These are phyloP conservation scores for Ophiostoma himal-ulmi DNA, from an alignment of 2,329 filamentous ascomycete genomes.

Conservation along the genomic window DNA sequence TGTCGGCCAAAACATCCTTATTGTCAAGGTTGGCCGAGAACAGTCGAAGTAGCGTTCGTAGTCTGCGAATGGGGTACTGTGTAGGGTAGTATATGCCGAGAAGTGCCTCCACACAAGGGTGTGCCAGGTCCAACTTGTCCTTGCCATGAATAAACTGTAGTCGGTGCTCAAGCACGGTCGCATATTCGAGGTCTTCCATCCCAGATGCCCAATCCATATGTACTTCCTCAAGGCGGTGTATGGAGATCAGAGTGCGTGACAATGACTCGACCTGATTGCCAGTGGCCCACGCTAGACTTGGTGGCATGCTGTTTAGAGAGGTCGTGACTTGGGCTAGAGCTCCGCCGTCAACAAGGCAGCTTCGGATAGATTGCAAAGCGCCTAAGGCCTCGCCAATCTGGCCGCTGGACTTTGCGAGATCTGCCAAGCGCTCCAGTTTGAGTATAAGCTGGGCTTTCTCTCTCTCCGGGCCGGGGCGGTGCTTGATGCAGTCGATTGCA, in stretches of 20 bases:
- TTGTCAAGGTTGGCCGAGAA: slow-evolving; percentile 46
- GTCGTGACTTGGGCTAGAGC: slow-evolving; percentile 49
- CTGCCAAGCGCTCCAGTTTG: slow-evolving; percentile 63
- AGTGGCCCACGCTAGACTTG: slow-evolving; percentile 49
- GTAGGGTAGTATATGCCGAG: slow-evolving; percentile 47
- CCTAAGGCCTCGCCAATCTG: slow-evolving; percentile 52
- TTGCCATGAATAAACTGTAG: slow-evolving; percentile 42
- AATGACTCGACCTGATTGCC: slow-evolving; percentile 47
- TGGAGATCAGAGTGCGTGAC: slow-evolving; percentile 53
- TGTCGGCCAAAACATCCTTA: slow-evolving; percentile 35
- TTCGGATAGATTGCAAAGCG: slow-evolving; percentile 56
- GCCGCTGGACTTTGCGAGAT: slow-evolving; percentile 50
- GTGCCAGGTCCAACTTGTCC: slow-evolving; percentile 38
- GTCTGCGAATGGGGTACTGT: slow-evolving; percentile 47
- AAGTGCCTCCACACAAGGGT: slow-evolving; percentile 43
- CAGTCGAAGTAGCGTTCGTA: slow-evolving; percentile 47
- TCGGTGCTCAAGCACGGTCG: slow-evolving; percentile 56
- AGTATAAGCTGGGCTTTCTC: slow-evolving; percentile 53
- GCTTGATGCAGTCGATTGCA: slow-evolving; percentile 57
- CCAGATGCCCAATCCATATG: slow-evolving; percentile 52
- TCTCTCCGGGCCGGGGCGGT: slow-evolving; percentile 49
- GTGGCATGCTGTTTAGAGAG: slow-evolving; percentile 44
- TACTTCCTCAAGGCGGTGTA: slow-evolving; percentile 55
- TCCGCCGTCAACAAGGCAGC: slow-evolving; percentile 54
- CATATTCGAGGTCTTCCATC: slow-evolving; percentile 47